These are phyloP conservation scores for Xylaria acuta DNA, from an alignment of 495 filamentous ascomycete genomes.

Conservation along the genomic window DNA sequence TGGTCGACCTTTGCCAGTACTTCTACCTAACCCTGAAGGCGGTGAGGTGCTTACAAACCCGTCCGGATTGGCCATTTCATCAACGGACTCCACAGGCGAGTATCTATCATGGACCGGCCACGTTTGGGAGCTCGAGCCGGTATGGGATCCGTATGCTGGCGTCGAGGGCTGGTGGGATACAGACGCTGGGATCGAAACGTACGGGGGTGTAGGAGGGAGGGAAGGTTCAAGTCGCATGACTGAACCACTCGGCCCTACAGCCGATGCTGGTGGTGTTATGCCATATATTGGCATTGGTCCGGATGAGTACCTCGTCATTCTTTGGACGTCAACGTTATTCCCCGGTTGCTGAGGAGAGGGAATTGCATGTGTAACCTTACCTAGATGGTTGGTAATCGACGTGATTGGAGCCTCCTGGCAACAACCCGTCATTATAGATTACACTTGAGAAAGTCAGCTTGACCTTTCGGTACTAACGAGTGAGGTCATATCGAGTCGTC, in stretches of 20 bases:
- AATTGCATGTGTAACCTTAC: slow-evolving; percentile 47
- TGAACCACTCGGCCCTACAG: slow-evolving; percentile 38
- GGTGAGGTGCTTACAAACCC: slow-evolving; percentile 44
- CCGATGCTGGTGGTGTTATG: slow-evolving; percentile 39
- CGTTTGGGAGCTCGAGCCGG: slow-evolving; percentile 41
- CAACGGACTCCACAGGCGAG: slow-evolving; percentile 56
- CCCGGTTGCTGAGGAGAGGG: slow-evolving; percentile 37
- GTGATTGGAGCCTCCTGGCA: slow-evolving; percentile 37
- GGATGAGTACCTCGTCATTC: slow-evolving; percentile 46
- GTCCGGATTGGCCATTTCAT: slow-evolving; percentile 54
- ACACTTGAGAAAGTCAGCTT: slow-evolving; percentile 49
- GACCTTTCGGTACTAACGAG: slow-evolving; percentile 36
- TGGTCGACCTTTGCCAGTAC: slow-evolving; percentile 60
- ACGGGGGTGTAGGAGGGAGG: slow-evolving; percentile 41
- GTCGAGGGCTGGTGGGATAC: slow-evolving; percentile 39
- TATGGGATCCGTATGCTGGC: slow-evolving; percentile 43
- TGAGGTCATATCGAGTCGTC: slow-evolving; percentile 42
- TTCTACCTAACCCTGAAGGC: slow-evolving; percentile 49
- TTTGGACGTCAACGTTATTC: slow-evolving; percentile 52
- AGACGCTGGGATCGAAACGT: slow-evolving; percentile 45
- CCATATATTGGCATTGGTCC: slow-evolving; percentile 47
- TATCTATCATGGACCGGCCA: slow-evolving; percentile 52
- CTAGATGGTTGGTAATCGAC: slow-evolving; percentile 52
- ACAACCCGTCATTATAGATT: slow-evolving; percentile 47
- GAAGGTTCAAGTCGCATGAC: slow-evolving; percentile 43